Percentiles rank a stretch among this genome's conserved stretches.
Evolutionary conservation across 345 rosid genomes (phyloP).

Genomic region (Citrus unshiu): DNA sequence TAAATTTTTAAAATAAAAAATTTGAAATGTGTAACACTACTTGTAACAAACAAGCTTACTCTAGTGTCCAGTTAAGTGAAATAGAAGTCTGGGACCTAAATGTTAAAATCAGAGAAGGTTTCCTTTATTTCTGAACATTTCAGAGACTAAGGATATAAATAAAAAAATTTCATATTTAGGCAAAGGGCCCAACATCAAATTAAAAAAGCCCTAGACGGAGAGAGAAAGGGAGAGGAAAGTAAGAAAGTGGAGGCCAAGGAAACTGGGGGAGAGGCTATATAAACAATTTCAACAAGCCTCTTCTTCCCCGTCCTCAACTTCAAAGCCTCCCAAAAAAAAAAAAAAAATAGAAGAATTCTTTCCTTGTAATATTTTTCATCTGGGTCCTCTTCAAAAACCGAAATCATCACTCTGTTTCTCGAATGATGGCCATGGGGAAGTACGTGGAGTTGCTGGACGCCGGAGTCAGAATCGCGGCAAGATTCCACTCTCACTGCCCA

Average conservation of each 20-base stretch:
- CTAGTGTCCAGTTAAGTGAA: too few species aligned
- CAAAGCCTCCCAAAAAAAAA: neutral
- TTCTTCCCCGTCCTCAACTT: neutral
- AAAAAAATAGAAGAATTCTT: neutral
- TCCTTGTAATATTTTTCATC: neutral
- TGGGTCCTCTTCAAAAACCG: neutral
- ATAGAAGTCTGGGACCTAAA: too few species aligned
- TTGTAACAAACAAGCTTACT: accelerated
- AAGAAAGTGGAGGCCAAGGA: slow-evolving; percentile 1
- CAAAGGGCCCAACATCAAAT: too few species aligned
- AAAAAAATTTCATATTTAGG: too few species aligned
- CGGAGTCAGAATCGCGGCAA: slow-evolving; percentile 41
- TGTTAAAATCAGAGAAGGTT: too few species aligned
- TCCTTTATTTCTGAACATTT: too few species aligned
- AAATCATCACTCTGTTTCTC: neutral
- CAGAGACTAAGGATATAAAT: too few species aligned
- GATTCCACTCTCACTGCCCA: slow-evolving; percentile 66
- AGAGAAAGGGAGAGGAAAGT: neutral
- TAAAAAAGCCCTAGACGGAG: neutral
- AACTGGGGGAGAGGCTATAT: neutral
- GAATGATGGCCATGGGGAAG: slow-evolving; percentile 31
- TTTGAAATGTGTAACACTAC: accelerated
- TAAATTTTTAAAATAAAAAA: too few species aligned
- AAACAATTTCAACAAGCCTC: neutral
- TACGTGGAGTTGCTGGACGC: slow-evolving; percentile 49